Evolutionary conservation across 2,329 filamentous ascomycete genomes (phyloP).

Genomic region (Cucurbitaria berberidis): DNA sequence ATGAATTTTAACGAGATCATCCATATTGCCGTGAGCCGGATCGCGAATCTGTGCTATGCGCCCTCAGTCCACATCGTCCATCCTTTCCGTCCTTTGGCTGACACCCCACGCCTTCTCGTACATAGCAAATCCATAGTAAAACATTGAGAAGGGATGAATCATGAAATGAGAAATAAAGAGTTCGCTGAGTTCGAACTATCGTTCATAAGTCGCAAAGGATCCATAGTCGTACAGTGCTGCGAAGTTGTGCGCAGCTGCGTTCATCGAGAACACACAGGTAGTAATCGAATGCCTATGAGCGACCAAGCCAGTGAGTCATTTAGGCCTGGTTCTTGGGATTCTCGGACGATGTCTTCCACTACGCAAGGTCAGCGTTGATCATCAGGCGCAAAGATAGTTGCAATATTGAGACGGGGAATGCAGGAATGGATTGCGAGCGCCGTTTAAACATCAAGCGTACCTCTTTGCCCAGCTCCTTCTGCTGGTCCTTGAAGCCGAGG

Average conservation of each 20-base stretch:
- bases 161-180: neutral
- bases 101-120: neutral
- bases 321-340: slow-evolving; percentile 44
- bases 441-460: slow-evolving; percentile 24
- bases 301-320: neutral
- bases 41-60: slow-evolving; percentile 12
- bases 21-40: slow-evolving; percentile 30
- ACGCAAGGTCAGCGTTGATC: slow-evolving; percentile 7
- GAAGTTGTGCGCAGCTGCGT: neutral
- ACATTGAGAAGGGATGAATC: neutral
- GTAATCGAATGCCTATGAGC: neutral
- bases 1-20: slow-evolving; percentile 20
- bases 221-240: neutral
- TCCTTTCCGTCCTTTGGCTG: slow-evolving; percentile 3
- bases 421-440: neutral
- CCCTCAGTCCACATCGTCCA: slow-evolving; percentile 7
- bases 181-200: neutral
- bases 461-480: slow-evolving; percentile 46
- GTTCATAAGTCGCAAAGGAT: neutral
- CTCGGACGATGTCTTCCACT: slow-evolving; percentile 46
- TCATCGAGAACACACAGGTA: neutral
- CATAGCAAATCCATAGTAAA: neutral
- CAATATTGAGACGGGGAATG: neutral
- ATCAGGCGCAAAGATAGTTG: neutral
- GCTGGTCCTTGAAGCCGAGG: slow-evolving; percentile 43